Base-by-base conservation (phyloP, 768 basidiomycete genomes). In the Cantharellus anzutake region DNA sequence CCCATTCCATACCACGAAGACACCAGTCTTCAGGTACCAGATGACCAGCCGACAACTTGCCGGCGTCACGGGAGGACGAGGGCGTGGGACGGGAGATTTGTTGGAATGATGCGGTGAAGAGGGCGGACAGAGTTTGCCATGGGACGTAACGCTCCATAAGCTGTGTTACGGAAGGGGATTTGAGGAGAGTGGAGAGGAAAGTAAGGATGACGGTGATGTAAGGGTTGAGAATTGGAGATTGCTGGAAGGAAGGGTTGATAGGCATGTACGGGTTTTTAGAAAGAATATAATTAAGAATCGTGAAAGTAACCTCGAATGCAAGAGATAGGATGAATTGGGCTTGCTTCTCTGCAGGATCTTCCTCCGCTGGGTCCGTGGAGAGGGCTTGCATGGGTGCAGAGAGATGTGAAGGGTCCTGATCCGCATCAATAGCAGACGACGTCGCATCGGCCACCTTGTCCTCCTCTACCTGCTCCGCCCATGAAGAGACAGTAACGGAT, bases 1-100 rank as follows among this genome's bases (percentile, higher is more conserved):
- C 84, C 96, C 96, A 99, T 65, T 92, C 92, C 83, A 93, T 89
- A 1, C 96, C 96, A 40, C 96, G 78, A 64, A 97, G 68, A 66
- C 86, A 87, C 91, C 93, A 97, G 66, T 98, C 96, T 70, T 99
- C 96, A 0, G 86, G 78, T 2, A 98, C 72, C 72, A 68, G 74
- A 82, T 81, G 42, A 78, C 76, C 51, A 37, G 53, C 40, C 5
- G 56, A 83, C 77, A 41, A 69, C 67, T 56, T 63, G 4, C 39
- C 42, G 4, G 42, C 48, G 39, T 63, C 62, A 20, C 58, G 34
- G 20, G 41, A 7, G 5, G 29, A 35, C 7, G 42, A 41, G 14
- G 57, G 39, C 38, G 56, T 29, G 5, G 61, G 59, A 14, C 44
- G 40, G 5, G 5, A 29, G 42, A 56, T 44, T 38, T 34, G 2